Conservation (phyloP, 2,329 filamentous ascomycete genomes). For the Pestalotiopsis fici region DNA sequence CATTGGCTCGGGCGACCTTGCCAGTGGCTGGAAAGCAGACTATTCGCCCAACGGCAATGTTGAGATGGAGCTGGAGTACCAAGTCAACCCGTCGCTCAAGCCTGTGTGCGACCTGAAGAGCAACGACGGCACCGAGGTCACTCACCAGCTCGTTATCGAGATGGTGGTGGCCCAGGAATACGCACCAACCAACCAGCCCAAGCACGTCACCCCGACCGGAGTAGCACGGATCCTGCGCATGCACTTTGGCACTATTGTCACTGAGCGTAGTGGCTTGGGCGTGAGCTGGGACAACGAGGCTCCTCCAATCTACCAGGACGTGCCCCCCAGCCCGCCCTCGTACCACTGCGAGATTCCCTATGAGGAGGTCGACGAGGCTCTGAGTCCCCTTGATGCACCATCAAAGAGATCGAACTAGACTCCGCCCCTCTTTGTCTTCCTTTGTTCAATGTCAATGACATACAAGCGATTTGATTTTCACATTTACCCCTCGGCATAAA, state of each 20-base stretch:
- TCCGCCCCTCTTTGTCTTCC: background rate
- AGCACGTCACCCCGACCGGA: slow-evolving; percentile 79
- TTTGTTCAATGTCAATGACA: background rate
- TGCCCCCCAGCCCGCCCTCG: slow-evolving; percentile 80
- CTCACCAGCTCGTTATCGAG: slow-evolving; percentile 86
- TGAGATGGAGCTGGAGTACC: slow-evolving; percentile 81
- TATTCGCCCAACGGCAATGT: slow-evolving; percentile 61
- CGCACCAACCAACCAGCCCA: slow-evolving; percentile 67
- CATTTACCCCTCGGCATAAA: background rate
- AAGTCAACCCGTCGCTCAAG: slow-evolving; percentile 56
- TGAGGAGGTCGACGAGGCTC: slow-evolving; percentile 7
- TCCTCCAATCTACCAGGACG: slow-evolving; percentile 91
- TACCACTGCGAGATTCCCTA: slow-evolving; percentile 42
- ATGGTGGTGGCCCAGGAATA: slow-evolving; percentile 94
- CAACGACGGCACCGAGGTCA: slow-evolving; percentile 73
- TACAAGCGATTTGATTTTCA: background rate
- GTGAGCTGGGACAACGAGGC: slow-evolving; percentile 97
- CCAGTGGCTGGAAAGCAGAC: slow-evolving; percentile 85
- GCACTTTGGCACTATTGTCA: slow-evolving; percentile 83
- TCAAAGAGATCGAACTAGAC: background rate
- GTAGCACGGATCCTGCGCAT: slow-evolving; percentile 89
- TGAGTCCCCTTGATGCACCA: background rate
- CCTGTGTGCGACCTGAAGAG: slow-evolving; percentile 79
- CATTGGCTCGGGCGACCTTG: slow-evolving; percentile 80
- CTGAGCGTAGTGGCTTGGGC: slow-evolving; percentile 81